Base-by-base conservation (phyloP, 192 early-diverging fungal genomes). In the Entomortierella parvispora region DNA sequence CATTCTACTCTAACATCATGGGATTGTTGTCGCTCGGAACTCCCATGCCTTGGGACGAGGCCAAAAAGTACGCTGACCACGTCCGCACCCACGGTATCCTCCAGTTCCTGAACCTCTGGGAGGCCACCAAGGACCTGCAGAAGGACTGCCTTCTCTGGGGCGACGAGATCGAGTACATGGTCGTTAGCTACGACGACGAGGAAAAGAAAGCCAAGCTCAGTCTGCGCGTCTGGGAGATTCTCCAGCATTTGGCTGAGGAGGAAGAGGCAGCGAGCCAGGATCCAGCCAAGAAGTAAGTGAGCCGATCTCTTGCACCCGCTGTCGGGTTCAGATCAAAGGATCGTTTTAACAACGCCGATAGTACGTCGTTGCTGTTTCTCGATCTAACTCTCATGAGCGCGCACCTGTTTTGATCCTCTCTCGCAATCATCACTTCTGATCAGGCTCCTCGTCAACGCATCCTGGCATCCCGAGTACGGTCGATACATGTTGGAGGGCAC, bases 401-500 rank as follows among this genome's bases (percentile, higher is more conserved):
- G n/a, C n/a, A n/a, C n/a, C n/a, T n/a, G n/a, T n/a, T n/a, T n/a
- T n/a, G n/a, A n/a, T n/a, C n/a, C 28, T 34, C 6, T 71, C 7
- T 62, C 22, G 71, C 58, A 2, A 29, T 18, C 8, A 32, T 31
- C 46, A 62, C 62, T 43, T 0, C 28, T 32, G 2, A 44, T 20
- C 58, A 90, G 90, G 25, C 43, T 74, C 26, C 46, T 70, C 9
- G 78, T 88, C 56, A 86, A 92, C 75, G 88, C 92, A 15, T 90
- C 94, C 26, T 99, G 97, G 96, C 88, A 93, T 68, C 96, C 96
- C 34, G 97, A 99, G 78, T 99, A 95, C 80, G 97, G 94, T 18
- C 86, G 95, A 29, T 99, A 92, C 83, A 99, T 99, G 97, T 82
- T 97, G 67, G 97, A 99, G 84, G 93, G 92, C 45, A 97, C 97